Conservation (phyloP, 768 basidiomycete genomes). For the Trametes sanguinea region DNA sequence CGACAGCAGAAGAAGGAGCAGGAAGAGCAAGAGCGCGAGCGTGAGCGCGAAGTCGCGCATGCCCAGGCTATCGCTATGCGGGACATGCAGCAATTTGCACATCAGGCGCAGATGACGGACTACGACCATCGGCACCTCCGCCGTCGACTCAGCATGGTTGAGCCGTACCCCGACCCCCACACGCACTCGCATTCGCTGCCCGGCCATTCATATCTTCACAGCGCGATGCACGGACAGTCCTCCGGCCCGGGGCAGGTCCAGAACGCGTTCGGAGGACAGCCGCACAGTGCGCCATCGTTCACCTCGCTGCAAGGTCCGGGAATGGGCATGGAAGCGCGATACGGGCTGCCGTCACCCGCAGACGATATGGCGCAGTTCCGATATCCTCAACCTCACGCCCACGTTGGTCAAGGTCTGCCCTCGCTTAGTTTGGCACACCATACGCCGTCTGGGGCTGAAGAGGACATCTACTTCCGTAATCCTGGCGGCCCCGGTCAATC, state of each 20-base stretch:
- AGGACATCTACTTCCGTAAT: conserved; percentile 24
- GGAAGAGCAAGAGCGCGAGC: conserved; percentile 30
- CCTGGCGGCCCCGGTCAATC: neutral
- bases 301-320: conserved; percentile 13
- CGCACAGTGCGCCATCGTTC: conserved; percentile 15
- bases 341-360: conserved; percentile 16
- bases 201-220: conserved; percentile 17
- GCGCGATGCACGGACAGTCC: conserved; percentile 10
- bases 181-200: conserved; percentile 16
- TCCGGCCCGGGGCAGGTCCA: conserved; percentile 3
- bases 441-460: conserved; percentile 8
- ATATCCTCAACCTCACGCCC: conserved; percentile 2
- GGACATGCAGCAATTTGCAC: conserved; percentile 14
- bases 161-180: conserved; percentile 24
- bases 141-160: conserved; percentile 15
- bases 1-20: conserved; percentile 88
- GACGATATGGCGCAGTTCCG: conserved; percentile 16
- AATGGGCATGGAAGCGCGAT: conserved; percentile 21
- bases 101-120: conserved; percentile 10
- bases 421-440: conserved; percentile 16
- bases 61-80: conserved; percentile 16
- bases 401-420: conserved; percentile 6
- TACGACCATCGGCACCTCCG: conserved; percentile 21
- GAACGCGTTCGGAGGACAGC: conserved; percentile 4
- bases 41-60: conserved; percentile 24